phyloP scores from a whole-genome alignment of 495 filamentous ascomycete genomes.

The Hypoxylon intermedium region DNA sequence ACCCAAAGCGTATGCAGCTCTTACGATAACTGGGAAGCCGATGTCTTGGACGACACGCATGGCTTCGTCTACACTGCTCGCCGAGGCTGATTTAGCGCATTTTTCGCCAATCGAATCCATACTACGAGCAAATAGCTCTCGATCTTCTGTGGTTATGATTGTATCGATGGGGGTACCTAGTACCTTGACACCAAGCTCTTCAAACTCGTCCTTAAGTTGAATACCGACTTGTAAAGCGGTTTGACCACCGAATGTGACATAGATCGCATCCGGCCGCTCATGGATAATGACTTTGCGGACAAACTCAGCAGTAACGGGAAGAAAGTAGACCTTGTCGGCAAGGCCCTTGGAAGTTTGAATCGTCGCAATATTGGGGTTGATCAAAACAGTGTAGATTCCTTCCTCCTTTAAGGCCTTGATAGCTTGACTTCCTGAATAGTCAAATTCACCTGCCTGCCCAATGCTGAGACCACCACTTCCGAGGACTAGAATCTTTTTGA shows the following conservation, averaged over 20 bases:
- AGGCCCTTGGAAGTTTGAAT: conserved; percentile 98
- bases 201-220: conserved; percentile 94
- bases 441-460: conserved; percentile 96
- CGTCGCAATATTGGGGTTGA: conserved; percentile 98
- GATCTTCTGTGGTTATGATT: conserved; percentile 97
- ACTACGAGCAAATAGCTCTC: conserved; percentile 93
- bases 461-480: conserved; percentile 94
- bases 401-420: conserved; percentile 98
- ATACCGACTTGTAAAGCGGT: conserved; percentile 95
- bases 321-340: conserved; percentile 97
- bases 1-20: conserved; percentile 94
- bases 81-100: conserved; percentile 95
- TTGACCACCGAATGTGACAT: conserved; percentile 95
- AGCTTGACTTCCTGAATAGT: conserved; percentile 94
- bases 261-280: conserved; percentile 92
- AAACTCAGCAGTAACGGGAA: conserved; percentile 95
- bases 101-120: conserved; percentile 99
- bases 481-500: conserved; percentile 93
- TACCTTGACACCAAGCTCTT: conserved; percentile 86
- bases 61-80: conserved; percentile 85
- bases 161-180: conserved; percentile 96
- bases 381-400: conserved; percentile 89
- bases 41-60: conserved; percentile 83
- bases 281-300: conserved; percentile 94
- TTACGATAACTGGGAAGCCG: conserved; percentile 94